Percentiles rank a stretch among this genome's conserved stretches.
Evolutionary conservation across 805 yeast genomes (phyloP).

Genomic region (Cyberlindnera mycetangii): DNA sequence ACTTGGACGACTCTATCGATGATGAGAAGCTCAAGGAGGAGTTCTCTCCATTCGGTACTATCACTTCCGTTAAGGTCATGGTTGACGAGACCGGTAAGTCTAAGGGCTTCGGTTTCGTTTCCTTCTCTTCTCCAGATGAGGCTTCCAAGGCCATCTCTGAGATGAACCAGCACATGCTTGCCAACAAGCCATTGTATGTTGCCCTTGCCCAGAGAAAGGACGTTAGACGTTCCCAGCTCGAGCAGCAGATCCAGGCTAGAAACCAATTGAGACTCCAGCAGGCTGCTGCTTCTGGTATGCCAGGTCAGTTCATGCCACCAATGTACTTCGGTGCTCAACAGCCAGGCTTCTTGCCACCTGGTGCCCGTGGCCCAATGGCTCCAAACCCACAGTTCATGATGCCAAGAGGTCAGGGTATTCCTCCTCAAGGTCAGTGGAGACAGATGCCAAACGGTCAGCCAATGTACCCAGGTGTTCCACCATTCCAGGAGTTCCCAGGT

Average conservation of each 20-base stretch:
- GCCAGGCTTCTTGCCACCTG: constrained; percentile 82
- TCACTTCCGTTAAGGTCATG: constrained; percentile 96
- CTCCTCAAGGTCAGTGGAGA: constrained; percentile 63
- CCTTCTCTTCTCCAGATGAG: constrained; percentile 97
- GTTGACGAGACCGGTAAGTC: constrained; percentile 91
- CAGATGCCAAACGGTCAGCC: constrained; percentile 83
- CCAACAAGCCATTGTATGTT: constrained; percentile 95
- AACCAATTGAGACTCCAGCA: constrained; percentile 98
- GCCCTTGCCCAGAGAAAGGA: constrained; percentile 99
- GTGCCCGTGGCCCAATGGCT: constrained; percentile 78
- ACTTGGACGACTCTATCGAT: constrained; percentile 89
- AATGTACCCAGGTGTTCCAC: constrained; percentile 75
- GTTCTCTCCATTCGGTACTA: constrained; percentile 89
- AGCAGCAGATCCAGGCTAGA: constrained; percentile 97
- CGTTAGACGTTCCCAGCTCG: constrained; percentile 93
- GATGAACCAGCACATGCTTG: constrained; percentile 96
- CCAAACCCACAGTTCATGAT: constrained; percentile 80
- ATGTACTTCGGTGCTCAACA: constrained; percentile 64
- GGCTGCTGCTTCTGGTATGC: constrained; percentile 83
- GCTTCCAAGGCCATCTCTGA: constrained; percentile 98
- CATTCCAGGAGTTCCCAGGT: constrained; percentile 63
- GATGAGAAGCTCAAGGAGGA: constrained; percentile 90
- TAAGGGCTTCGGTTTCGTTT: constrained; percentile 97
- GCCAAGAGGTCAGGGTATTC: constrained; percentile 48
- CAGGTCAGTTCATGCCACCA: constrained; percentile 81